phyloP scores from a whole-genome alignment of 306 rosid species.

The Rosa multiflora region DNA sequence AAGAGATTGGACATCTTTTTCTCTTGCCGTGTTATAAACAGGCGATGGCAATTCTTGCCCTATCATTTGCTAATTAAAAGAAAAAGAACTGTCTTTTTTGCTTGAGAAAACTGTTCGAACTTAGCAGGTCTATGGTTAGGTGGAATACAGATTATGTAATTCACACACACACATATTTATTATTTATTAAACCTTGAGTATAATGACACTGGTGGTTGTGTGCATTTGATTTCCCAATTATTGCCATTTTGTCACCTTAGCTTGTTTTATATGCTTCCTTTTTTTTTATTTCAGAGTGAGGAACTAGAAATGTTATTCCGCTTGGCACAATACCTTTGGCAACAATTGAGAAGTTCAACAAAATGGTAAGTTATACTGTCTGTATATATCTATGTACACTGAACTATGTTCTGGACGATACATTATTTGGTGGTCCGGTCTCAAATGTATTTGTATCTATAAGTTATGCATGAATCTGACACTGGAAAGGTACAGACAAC shows the following conservation, averaged over 20 bases:
- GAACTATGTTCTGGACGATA: no score
- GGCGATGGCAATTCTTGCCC: neutral
- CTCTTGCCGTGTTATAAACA: neutral
- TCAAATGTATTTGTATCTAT: no score
- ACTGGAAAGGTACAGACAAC: no score
- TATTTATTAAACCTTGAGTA: neutral
- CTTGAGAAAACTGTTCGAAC: neutral
- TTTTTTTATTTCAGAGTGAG: slow-evolving; percentile 61
- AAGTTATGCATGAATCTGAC: no score
- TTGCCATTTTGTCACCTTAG: neutral
- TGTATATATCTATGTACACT: no score
- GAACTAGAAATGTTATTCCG: slow-evolving; percentile 76
- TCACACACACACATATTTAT: no score
- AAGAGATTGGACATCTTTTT: neutral
- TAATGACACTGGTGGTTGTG: neutral
- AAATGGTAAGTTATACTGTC: no score
- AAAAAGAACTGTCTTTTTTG: neutral
- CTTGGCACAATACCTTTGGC: no score
- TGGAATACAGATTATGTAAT: neutral
- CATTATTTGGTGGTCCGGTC: no score
- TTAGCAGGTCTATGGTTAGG: neutral
- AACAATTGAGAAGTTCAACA: no score
- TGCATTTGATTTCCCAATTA: neutral
- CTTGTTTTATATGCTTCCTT: slow-evolving; percentile 25
- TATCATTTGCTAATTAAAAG: neutral